phyloP scores from a whole-genome alignment of 768 basidiomycete species.

The Tricholoma hemisulphureum region DNA sequence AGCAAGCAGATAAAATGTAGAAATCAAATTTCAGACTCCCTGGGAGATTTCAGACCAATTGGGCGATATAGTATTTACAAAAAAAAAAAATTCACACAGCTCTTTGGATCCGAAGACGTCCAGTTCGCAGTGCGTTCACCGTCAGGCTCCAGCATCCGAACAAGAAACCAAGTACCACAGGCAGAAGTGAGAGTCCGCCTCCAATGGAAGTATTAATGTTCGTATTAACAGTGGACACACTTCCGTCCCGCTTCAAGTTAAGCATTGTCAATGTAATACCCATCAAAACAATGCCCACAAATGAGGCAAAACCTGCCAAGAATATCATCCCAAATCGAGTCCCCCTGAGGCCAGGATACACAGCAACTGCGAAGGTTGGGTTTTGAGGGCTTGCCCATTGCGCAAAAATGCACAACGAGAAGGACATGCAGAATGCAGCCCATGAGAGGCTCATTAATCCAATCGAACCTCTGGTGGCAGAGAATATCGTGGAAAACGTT shows the following conservation, averaged over 20 bases:
- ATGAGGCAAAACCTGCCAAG: not conserved
- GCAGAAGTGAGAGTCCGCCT: not conserved
- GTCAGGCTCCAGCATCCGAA: not conserved
- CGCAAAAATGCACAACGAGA: not conserved
- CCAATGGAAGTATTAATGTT: not conserved
- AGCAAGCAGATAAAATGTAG: too few relatives aligned
- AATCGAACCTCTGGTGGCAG: not conserved
- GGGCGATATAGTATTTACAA: too few relatives aligned
- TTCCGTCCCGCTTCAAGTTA: not conserved
- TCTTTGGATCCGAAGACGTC: too few relatives aligned
- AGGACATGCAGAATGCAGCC: not conserved
- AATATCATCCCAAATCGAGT: not conserved
- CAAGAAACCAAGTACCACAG: not conserved
- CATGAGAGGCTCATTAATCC: conserved; percentile 1
- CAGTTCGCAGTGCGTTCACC: too few relatives aligned
- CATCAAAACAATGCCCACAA: not conserved
- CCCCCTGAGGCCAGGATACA: not conserved
- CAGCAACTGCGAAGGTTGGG: not conserved
- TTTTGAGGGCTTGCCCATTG: not conserved
- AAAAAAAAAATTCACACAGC: too few relatives aligned
- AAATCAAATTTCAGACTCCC: too few relatives aligned
- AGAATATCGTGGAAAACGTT: not conserved
- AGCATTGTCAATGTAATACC: not conserved
- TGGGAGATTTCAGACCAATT: too few relatives aligned
- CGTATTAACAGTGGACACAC: not conserved